phyloP scores from a whole-genome alignment of 306 rosid species.

The Sindora glabra region DNA sequence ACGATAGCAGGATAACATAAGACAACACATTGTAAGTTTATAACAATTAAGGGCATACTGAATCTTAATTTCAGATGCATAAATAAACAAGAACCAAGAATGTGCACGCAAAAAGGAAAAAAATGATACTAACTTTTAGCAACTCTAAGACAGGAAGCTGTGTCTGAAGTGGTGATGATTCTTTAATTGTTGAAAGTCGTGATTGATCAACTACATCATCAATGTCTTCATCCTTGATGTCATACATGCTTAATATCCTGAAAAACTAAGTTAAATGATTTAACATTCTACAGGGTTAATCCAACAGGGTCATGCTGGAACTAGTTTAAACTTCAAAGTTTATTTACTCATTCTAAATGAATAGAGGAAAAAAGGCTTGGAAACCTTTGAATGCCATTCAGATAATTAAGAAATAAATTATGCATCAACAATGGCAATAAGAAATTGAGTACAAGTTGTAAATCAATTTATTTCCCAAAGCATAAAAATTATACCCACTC shows the following conservation, averaged over 20 bases:
- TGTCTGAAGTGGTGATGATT: slow-evolving; percentile 59
- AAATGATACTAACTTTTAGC: slow-evolving; percentile 55
- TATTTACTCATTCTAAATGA: slow-evolving; percentile 1
- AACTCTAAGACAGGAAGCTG: slow-evolving; percentile 87
- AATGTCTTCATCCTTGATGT: slow-evolving; percentile 68
- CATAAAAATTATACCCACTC: slow-evolving; percentile 30
- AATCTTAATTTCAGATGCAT: background rate
- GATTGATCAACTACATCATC: slow-evolving; percentile 60
- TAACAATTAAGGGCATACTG: no score
- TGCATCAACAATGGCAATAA: background rate
- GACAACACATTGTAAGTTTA: no score
- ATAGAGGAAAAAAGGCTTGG: background rate
- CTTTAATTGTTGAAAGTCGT: slow-evolving; percentile 53
- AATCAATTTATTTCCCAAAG: slow-evolving; percentile 11
- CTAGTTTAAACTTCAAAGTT: background rate
- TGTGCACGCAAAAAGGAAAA: no score
- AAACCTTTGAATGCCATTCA: background rate
- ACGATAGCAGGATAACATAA: background rate
- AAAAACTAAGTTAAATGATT: slow-evolving; percentile 6
- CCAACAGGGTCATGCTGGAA: background rate
- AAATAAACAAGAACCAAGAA: slow-evolving; percentile 1
- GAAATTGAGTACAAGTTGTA: background rate
- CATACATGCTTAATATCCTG: slow-evolving; percentile 85
- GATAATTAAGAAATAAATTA: background rate
- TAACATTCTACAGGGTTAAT: slow-evolving; percentile 1